Evolutionary conservation across 2,329 filamentous ascomycete species (phyloP).

Genomic region (Chalaropsis thielavioides): DNA sequence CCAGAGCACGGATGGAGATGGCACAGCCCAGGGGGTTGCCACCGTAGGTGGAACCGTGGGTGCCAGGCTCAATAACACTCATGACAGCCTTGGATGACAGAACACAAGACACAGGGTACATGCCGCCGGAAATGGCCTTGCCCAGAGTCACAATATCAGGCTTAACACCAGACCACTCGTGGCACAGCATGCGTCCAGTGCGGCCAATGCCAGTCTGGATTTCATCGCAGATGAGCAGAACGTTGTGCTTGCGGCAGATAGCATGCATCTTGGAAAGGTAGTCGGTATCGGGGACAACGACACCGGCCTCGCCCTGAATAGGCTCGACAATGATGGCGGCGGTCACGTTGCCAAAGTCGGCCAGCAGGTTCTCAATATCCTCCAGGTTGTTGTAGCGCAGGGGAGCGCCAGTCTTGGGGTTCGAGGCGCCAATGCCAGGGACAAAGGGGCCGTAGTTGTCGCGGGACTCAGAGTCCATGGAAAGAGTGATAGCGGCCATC

Average conservation of each 20-base stretch:
- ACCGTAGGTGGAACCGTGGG: conserved; percentile 95
- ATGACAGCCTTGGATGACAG: conserved; percentile 80
- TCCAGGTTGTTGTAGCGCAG: conserved; percentile 78
- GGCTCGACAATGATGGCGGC: conserved; percentile 92
- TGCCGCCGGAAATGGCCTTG: conserved; percentile 94
- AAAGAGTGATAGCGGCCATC: conserved; percentile 93
- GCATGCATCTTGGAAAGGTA: conserved; percentile 69
- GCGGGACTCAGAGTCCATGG: conserved; percentile 84
- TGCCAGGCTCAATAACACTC: conserved; percentile 90
- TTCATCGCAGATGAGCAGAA: conserved; percentile 92
- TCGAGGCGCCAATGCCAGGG: conserved; percentile 65
- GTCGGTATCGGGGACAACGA: conserved; percentile 81
- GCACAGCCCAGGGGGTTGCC: conserved; percentile 93
- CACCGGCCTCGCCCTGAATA: conserved; percentile 93
- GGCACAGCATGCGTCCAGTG: conserved; percentile 85
- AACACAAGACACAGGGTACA: conserved; percentile 97
- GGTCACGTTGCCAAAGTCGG: conserved; percentile 67
- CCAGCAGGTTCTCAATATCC: conserved; percentile 65
- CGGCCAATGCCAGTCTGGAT: conserved; percentile 96
- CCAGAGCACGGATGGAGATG: conserved; percentile 84
- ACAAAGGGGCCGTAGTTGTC: conserved; percentile 96
- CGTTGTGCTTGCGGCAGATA: conserved; percentile 89
- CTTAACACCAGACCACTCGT: conserved; percentile 88
- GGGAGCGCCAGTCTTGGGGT: conserved; percentile 57
- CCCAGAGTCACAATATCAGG: conserved; percentile 89